Evolutionary conservation across 169 alveolate species (phyloP).

Genomic region (Plasmodium gonderi): DNA sequence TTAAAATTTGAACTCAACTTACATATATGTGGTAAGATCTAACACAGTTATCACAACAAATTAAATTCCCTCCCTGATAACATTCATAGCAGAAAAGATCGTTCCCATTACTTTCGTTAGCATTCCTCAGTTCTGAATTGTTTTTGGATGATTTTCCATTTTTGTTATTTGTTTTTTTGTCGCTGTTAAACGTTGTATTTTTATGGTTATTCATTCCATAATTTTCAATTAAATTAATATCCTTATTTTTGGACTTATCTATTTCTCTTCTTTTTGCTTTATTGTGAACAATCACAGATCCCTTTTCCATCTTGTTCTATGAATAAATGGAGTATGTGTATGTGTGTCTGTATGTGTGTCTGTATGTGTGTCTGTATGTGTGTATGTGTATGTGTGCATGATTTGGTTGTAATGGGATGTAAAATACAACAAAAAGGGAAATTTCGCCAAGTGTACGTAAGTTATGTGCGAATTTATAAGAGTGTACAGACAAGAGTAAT

Average conservation of each 20-base stretch:
- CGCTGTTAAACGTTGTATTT: slow-evolving; percentile 15
- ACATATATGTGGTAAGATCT: slow-evolving; percentile 79
- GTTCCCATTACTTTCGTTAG: slow-evolving; percentile 2
- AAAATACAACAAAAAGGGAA: too few species aligned
- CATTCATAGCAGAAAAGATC: slow-evolving; percentile 73
- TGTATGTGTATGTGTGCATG: neutral
- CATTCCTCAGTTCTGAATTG: slow-evolving; percentile 5
- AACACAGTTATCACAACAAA: slow-evolving; percentile 82
- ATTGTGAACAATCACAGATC: slow-evolving; percentile 14
- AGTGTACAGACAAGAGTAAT: too few species aligned
- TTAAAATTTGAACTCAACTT: neutral
- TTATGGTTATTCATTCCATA: slow-evolving; percentile 14
- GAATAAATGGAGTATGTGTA: neutral
- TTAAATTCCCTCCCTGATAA: slow-evolving; percentile 82
- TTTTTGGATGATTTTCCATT: slow-evolving; percentile 9
- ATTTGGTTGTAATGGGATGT: too few species aligned
- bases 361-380: neutral
- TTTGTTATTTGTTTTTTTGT: slow-evolving; percentile 39
- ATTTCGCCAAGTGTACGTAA: too few species aligned
- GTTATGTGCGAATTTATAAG: too few species aligned
- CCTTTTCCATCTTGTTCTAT: slow-evolving; percentile 37
- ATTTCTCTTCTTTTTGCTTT: slow-evolving; percentile 52
- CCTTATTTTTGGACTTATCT: slow-evolving; percentile 38
- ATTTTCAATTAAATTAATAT: neutral
- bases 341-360: neutral